Conservation (phyloP, 768 basidiomycete genomes). For the Scleroderma citrinum region DNA sequence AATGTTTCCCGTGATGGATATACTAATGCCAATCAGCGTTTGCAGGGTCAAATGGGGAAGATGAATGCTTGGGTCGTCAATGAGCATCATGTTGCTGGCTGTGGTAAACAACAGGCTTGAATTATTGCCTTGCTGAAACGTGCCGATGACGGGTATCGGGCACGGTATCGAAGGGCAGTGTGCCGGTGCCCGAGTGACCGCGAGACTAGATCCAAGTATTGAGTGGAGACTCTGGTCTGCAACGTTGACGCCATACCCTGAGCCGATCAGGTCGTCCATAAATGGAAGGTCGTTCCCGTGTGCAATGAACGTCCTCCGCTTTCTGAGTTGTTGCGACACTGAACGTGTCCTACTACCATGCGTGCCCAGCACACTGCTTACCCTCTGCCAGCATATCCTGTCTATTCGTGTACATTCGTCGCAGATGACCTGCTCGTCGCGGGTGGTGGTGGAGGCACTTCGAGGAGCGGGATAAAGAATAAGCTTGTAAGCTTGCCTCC, state of each 20-base stretch:
- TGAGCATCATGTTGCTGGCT: neutral
- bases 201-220: neutral
- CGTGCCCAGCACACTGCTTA: conserved; percentile 76
- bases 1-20: conserved; percentile 80
- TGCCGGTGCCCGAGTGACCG: neutral
- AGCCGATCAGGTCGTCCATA: neutral
- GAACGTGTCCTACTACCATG: conserved; percentile 45
- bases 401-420: conserved; percentile 82
- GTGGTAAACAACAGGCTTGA: conserved; percentile 7
- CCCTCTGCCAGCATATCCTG: conserved; percentile 75
- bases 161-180: no score
- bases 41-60: conserved; percentile 51
- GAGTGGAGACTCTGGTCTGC: no score
- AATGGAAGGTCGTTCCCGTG: conserved; percentile 20
- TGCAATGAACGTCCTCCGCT: neutral
- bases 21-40: conserved; percentile 70
- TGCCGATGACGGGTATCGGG: neutral
- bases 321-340: no score
- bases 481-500: conserved; percentile 58
- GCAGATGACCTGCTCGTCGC: conserved; percentile 66
- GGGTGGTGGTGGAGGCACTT: conserved; percentile 87
- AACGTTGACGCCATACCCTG: neutral
- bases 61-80: conserved; percentile 28
- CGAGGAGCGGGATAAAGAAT: conserved; percentile 88
- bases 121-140: neutral